Evolutionary conservation across 2,329 filamentous ascomycete species (phyloP).

Genomic region (Clonostachys byssicola): DNA sequence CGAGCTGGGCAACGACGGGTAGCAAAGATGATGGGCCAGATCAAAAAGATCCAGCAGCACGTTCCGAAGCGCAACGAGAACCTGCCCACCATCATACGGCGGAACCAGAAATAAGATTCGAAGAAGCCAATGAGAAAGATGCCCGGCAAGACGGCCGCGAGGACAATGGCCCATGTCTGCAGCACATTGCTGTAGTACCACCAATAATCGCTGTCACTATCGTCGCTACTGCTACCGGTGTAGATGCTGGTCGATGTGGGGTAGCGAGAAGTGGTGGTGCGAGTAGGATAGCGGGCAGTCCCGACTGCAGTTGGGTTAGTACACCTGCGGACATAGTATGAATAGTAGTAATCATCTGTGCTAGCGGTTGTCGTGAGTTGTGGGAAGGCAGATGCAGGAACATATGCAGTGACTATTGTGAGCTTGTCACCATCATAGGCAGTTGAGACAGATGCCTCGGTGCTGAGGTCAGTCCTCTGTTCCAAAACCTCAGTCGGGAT

Average conservation of each 20-base stretch:
- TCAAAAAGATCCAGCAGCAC: slow-evolving; percentile 17
- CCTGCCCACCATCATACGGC: slow-evolving; percentile 20
- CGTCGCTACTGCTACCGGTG: background rate
- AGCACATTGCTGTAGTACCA: background rate
- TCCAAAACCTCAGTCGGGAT: slow-evolving; percentile 1
- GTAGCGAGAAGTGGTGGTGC: background rate
- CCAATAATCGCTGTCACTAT: slow-evolving; percentile 1
- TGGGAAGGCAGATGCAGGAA: background rate
- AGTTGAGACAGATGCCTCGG: slow-evolving; percentile 1
- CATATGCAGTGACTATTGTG: background rate
- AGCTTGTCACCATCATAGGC: background rate
- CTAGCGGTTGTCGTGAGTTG: background rate
- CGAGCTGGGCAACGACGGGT: slow-evolving; percentile 20
- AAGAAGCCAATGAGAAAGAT: slow-evolving; percentile 20
- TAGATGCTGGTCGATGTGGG: background rate
- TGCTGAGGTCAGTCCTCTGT: background rate
- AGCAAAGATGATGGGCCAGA: slow-evolving; percentile 10
- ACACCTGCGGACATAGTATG: slow-evolving; percentile 10
- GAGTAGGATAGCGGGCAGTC: background rate
- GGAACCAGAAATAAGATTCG: slow-evolving; percentile 23
- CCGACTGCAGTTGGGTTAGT: slow-evolving; percentile 7
- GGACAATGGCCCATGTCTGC: slow-evolving; percentile 13
- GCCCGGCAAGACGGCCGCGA: slow-evolving; percentile 15
- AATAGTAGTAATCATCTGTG: slow-evolving; percentile 6
- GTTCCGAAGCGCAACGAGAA: slow-evolving; percentile 19